These are phyloP conservation scores for Lactifluus subvellereus DNA, from an alignment of 768 basidiomycete species.

Conservation along the genomic window DNA sequence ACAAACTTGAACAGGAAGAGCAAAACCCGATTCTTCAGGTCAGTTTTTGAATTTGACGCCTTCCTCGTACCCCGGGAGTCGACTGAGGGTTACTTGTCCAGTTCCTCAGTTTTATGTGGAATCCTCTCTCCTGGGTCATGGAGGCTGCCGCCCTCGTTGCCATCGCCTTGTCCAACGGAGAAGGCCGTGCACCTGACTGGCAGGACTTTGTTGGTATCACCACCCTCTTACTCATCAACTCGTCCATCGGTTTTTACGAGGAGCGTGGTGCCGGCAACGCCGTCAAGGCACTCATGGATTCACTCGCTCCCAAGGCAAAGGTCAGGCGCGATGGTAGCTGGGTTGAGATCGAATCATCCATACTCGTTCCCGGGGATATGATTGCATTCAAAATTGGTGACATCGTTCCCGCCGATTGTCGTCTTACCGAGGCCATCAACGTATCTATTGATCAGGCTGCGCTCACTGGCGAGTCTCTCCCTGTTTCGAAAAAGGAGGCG, in stretches of 20 bases:
- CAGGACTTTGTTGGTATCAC: constrained; percentile 97
- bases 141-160: constrained; percentile 93
- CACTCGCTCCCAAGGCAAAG: constrained; percentile 95
- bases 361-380: constrained; percentile 93
- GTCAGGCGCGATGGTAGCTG: constrained; percentile 82
- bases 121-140: constrained; percentile 99
- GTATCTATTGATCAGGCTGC: constrained; percentile 98
- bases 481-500: constrained; percentile 83
- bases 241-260: constrained; percentile 96
- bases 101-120: constrained; percentile 99
- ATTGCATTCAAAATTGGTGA: constrained; percentile 99
- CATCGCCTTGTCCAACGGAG: constrained; percentile 93
- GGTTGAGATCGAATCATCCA: constrained; percentile 86
- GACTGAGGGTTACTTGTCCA: constrained; percentile 27
- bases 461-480: constrained; percentile 94
- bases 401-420: constrained; percentile 96
- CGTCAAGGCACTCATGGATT: constrained; percentile 99
- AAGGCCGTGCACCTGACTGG: constrained; percentile 85
- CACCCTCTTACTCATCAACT: constrained; percentile 88
- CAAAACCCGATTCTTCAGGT: constrained; percentile 66
- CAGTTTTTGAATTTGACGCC: neutral
- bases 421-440: constrained; percentile 94
- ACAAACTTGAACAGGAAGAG: constrained; percentile 88
- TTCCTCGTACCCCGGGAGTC: neutral
- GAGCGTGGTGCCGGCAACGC: constrained; percentile 97